These are phyloP conservation scores for Colletotrichum echinochloae DNA, from an alignment of 2,329 filamentous ascomycete genomes.

Conservation along the genomic window DNA sequence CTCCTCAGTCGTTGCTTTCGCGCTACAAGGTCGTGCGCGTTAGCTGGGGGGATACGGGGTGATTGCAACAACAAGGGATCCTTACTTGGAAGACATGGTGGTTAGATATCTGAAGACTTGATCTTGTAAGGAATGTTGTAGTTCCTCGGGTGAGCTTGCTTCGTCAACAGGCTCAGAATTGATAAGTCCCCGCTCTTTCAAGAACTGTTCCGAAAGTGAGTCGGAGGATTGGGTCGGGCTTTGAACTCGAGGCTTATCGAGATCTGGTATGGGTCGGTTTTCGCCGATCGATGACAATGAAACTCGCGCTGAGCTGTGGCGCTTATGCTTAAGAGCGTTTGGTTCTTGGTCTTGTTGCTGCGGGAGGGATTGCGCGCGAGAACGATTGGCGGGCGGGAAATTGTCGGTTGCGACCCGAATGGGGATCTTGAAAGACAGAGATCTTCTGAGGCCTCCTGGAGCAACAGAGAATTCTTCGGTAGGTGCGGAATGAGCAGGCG, in stretches of 20 bases:
- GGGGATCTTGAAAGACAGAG: constrained; percentile 37
- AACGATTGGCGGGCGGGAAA: constrained; percentile 17
- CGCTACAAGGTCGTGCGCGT: constrained; percentile 1
- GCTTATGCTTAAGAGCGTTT: constrained; percentile 7
- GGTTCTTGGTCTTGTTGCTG: constrained; percentile 10
- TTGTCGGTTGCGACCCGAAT: constrained; percentile 31
- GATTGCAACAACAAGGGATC: neutral
- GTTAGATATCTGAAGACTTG: constrained; percentile 35
- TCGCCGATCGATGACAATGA: constrained; percentile 33
- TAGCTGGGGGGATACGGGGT: neutral
- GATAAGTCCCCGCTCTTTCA: constrained; percentile 34
- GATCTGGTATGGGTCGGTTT: neutral
- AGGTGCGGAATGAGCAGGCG: constrained; percentile 14
- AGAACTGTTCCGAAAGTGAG: constrained; percentile 34
- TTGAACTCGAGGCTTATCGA: neutral
- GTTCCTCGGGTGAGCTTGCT: constrained; percentile 31
- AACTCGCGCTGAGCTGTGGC: constrained; percentile 3
- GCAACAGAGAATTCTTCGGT: constrained; percentile 26
- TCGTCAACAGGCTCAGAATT: constrained; percentile 28
- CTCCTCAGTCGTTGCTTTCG: constrained; percentile 28
- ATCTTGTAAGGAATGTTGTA: constrained; percentile 31
- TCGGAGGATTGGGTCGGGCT: constrained; percentile 11
- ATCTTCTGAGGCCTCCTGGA: constrained; percentile 34
- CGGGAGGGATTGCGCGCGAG: constrained; percentile 26
- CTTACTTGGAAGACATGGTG: constrained; percentile 39